These are phyloP conservation scores for Diutina mesorugosa DNA, from an alignment of 1,139 yeast genomes.

Conservation along the genomic window DNA sequence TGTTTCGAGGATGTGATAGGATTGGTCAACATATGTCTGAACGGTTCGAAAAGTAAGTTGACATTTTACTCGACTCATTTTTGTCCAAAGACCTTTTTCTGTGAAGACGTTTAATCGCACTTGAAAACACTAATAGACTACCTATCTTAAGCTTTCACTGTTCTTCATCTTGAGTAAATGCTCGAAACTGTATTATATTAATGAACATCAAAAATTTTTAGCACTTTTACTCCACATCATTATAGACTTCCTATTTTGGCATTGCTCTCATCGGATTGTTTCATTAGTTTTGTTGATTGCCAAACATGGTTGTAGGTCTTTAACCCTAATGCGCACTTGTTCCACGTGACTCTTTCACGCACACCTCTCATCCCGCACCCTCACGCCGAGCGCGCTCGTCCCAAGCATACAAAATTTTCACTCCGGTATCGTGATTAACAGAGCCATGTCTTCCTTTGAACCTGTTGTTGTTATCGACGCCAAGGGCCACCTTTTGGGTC, in stretches of 20 bases:
- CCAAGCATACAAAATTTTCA: slow-evolving; percentile 2
- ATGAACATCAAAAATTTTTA: too few relatives aligned
- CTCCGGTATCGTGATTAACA: background rate
- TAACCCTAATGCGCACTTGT: background rate
- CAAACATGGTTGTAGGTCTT: background rate
- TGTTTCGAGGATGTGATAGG: background rate
- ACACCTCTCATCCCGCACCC: background rate
- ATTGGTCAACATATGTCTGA: too few relatives aligned
- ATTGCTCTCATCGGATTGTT: background rate
- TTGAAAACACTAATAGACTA: too few relatives aligned
- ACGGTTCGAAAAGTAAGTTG: too few relatives aligned
- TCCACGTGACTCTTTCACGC: background rate
- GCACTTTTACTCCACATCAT: too few relatives aligned
- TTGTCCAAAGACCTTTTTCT: too few relatives aligned
- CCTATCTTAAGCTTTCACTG: too few relatives aligned
- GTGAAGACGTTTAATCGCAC: too few relatives aligned
- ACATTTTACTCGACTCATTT: background rate
- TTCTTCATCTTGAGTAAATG: too few relatives aligned
- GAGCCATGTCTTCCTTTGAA: slow-evolving; percentile 73
- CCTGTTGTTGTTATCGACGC: slow-evolving; percentile 97
- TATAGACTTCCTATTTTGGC: background rate
- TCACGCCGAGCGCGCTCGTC: background rate
- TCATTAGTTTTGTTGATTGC: background rate
- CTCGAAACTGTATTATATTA: too few relatives aligned
- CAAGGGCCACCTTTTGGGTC: slow-evolving; percentile 99